Evolutionary conservation across 306 rosid species (phyloP), one percentile per base, ranked within the genome.

Genomic region (Hippophae gyantsensis): DNA sequence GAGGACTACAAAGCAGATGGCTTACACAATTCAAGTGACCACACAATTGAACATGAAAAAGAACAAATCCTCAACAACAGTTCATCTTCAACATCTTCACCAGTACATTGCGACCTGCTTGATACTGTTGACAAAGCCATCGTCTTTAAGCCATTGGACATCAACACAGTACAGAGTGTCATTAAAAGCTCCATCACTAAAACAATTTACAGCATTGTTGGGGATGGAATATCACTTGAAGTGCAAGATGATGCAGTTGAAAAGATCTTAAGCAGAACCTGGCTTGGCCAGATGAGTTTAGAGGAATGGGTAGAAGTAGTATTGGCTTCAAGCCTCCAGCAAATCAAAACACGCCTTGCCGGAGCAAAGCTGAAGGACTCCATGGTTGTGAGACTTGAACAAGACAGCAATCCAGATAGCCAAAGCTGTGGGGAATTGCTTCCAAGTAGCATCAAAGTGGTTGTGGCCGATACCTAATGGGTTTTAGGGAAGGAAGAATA

Each of bases 11-110:
- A 80, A 25, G 75, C 83, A 50, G 95, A 92, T 43, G 95, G 97
- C 1, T 93, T 97, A n/a, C 76, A 60, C 55, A 89, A 84, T 79
- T 93, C 97, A 43, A 93, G 99, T 52, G 99, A 88, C 62, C 79
- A 88, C 54, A 89, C 99, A 3, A 67, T 78, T 7, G 99, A 89
- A 14, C 90, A 81, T 40, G 95, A 86, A 62, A 76, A 68, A 56
- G 88, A 87, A 57, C 81, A 65, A 7, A 79, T 66, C 52, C 79
- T 72, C 71, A 79, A 63, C 60, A 52, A 52, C 57, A 44, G 11
- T 23, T 48, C 64, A 12, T 73, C 80, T 9, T 72, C 68, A 26
- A 44, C 68, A 13, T 46, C 73, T 18, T 59, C 78, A 8, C 54
- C 75, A 2, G 60, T 61, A 58, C 79, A 89, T 3, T 67, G 72